Conservation (phyloP, 1,284 basidiomycete genomes). For the Phaffia rhodozyma region DNA sequence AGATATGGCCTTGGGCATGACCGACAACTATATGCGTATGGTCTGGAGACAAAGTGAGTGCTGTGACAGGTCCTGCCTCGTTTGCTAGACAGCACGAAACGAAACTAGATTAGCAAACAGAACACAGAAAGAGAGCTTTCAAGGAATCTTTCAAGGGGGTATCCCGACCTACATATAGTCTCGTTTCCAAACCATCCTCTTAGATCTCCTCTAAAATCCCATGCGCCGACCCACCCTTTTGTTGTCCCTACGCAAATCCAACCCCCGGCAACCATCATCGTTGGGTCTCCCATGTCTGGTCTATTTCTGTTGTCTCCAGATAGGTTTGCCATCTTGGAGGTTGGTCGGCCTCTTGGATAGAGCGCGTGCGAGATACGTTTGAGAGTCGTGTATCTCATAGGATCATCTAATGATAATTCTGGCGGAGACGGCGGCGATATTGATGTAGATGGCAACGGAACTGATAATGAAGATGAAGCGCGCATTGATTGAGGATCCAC, state of each 20-base stretch:
- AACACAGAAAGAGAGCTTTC: not conserved
- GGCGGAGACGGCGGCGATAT: not conserved
- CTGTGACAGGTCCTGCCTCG: conserved; percentile 67
- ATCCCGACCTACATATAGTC: conserved; percentile 44
- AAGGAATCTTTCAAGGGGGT: conserved; percentile 2
- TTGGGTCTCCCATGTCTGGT: conserved; percentile 47
- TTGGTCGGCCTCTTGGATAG: conserved; percentile 29
- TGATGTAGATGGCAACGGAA: not conserved
- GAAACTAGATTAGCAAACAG: conserved; percentile 8
- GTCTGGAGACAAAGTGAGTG: conserved; percentile 81
- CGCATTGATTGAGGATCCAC: not conserved
- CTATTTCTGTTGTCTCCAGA: conserved; percentile 2
- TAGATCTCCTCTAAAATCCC: conserved; percentile 80
- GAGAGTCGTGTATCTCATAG: conserved; percentile 68
- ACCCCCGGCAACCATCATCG: conserved; percentile 72
- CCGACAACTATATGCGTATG: conserved; percentile 87
- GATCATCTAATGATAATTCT: conserved; percentile 39
- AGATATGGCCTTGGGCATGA: conserved; percentile 71
- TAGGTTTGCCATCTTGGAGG: conserved; percentile 8
- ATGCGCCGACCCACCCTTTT: conserved; percentile 64
- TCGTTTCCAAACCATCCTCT: conserved; percentile 64
- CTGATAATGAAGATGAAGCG: not conserved
- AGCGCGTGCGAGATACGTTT: conserved; percentile 47
- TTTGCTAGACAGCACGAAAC: conserved; percentile 38
- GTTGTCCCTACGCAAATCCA: conserved; percentile 82